A percentile compares a stretch with the other conserved stretches of the same genome.
Evolutionary conservation across 2,329 filamentous ascomycete species (phyloP).

Genomic region (Pyrenophora graminea): DNA sequence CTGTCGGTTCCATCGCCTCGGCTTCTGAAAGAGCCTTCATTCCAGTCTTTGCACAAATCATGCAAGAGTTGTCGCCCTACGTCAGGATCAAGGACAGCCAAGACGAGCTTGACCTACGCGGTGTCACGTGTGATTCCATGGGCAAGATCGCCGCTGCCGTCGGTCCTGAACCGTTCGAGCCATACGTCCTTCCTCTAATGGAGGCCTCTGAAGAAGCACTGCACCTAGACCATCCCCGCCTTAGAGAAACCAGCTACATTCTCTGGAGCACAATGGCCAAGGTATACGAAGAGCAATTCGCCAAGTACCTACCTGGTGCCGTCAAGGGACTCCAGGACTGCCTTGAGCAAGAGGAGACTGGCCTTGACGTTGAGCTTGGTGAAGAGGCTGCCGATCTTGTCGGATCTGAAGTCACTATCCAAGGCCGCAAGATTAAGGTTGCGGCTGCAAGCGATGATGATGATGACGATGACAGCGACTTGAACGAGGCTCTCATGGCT

Average conservation of each 20-base stretch:
- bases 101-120: slow-evolving; percentile 86
- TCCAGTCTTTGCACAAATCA: slow-evolving; percentile 89
- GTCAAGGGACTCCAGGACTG: slow-evolving; percentile 82
- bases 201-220: slow-evolving; percentile 89
- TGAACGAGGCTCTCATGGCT: slow-evolving; percentile 57
- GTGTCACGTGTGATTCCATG: slow-evolving; percentile 88
- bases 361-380: slow-evolving; percentile 75
- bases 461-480: slow-evolving; percentile 68
- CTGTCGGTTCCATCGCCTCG: slow-evolving; percentile 86
- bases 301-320: slow-evolving; percentile 75
- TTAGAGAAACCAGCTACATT: slow-evolving; percentile 96
- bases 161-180: slow-evolving; percentile 82
- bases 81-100: slow-evolving; percentile 85
- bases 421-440: slow-evolving; percentile 84
- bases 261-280: slow-evolving; percentile 94
- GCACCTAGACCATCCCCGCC: slow-evolving; percentile 81
- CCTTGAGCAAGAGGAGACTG: slow-evolving; percentile 85
- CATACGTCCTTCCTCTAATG: slow-evolving; percentile 90
- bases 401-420: slow-evolving; percentile 75
- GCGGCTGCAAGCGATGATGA: slow-evolving; percentile 63
- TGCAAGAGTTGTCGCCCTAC: slow-evolving; percentile 84
- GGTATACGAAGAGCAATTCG: slow-evolving; percentile 85
- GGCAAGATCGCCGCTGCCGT: slow-evolving; percentile 91
- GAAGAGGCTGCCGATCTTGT: slow-evolving; percentile 75
- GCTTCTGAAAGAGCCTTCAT: slow-evolving; percentile 81